Evolutionary conservation across 2,329 filamentous ascomycete genomes (phyloP).

Genomic region (Exophiala spinifera): DNA sequence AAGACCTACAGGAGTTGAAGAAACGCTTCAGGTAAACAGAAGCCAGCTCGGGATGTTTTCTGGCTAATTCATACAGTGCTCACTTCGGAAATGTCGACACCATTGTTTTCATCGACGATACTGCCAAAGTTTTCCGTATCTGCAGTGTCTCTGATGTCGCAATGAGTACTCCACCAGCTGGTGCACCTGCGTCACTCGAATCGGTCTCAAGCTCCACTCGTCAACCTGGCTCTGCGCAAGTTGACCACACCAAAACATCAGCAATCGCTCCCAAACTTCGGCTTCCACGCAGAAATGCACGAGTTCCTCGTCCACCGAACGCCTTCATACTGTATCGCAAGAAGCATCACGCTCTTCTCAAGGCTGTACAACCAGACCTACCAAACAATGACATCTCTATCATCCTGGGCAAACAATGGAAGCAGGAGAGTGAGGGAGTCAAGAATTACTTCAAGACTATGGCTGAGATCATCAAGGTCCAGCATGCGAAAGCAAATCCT

Average conservation of each 20-base stretch:
- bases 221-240: too few species aligned
- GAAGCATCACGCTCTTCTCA: constrained; percentile 38
- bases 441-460: constrained; percentile 39
- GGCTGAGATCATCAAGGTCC: constrained; percentile 39
- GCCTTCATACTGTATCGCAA: constrained; percentile 47
- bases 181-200: too few species aligned
- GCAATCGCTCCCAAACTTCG: constrained; percentile 27
- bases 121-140: constrained; percentile 19
- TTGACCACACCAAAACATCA: too few species aligned
- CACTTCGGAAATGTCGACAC: constrained; percentile 30
- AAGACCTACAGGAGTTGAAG: constrained; percentile 34
- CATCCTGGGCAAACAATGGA: constrained; percentile 44
- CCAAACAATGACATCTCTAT: constrained; percentile 47
- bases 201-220: too few species aligned
- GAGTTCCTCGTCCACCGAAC: constrained; percentile 46
- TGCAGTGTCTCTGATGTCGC: too few species aligned
- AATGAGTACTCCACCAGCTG: too few species aligned
- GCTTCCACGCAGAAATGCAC: constrained; percentile 30
- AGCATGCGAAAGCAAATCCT: constrained; percentile 42
- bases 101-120: constrained; percentile 32
- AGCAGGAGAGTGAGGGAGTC: constrained; percentile 36
- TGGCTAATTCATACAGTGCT: constrained; percentile 26
- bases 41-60: neutral
- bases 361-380: constrained; percentile 39
- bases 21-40: constrained; percentile 33